Base-by-base conservation (phyloP, 805 yeast species). In the Tetrapisispora namnaoensis region DNA sequence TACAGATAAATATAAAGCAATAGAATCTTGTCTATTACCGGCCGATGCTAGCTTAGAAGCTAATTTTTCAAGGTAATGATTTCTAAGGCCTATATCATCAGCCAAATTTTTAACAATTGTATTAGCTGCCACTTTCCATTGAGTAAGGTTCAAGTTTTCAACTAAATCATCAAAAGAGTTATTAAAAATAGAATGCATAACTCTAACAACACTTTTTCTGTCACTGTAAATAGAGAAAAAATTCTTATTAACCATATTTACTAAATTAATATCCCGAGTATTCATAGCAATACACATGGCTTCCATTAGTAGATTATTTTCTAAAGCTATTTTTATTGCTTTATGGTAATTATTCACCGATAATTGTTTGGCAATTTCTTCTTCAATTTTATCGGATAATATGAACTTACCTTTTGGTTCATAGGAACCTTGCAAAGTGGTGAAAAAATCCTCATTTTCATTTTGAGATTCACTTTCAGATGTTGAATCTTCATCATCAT, bases 61-160 rank as follows among this genome's bases (percentile, higher is more conserved):
- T 51, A 93, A 74, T 49, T 73, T 74, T 30, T 78, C 68, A 51
- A 86, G 75, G 53, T 81, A 75, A 9, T 67, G 56, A 55, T 76
- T 77, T 66, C 77, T 84, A 37, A 73, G 72, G 2, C 67, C 67
- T 4, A 67, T 68, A 54, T 75, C 75, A 17, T 68, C 54, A 39
- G 76, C 63, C 57, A 75, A 83, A 21, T 52, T 51, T 2, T 86
- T 75, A 46, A 79, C 63, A 49, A 90, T 76, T n/a, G 87, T 75
- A 38, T 77, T 71, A 16, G 89, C 86, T 55, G 86, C 79, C 38
- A 81, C 82, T 57, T 80, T 83, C 99, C 99, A 93, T 55, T 86
- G 81, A 3, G 74, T 59, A 38, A 91, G 80, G 60, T 86, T 84
- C 28, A 85, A 84, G 61, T 89, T 82, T 43, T 76, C 74, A 34